phyloP scores from a whole-genome alignment of 495 filamentous ascomycete genomes.

The Apiosordaria backusii region DNA sequence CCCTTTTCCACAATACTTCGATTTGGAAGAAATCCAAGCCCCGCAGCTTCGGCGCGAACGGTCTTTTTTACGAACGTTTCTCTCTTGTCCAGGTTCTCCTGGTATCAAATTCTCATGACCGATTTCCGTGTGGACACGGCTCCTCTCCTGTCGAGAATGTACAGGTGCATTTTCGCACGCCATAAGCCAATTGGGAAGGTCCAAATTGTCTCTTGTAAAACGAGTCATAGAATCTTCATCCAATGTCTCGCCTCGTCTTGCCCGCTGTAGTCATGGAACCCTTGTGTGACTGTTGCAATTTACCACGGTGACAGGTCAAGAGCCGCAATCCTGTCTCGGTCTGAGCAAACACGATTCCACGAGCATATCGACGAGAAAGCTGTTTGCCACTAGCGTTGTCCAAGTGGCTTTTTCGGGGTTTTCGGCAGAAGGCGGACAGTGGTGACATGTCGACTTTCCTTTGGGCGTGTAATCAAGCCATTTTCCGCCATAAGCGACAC shows the following conservation, averaged over 20 bases:
- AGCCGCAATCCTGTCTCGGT: not conserved
- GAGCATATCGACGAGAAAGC: not conserved
- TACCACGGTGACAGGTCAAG: not conserved
- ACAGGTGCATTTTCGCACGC: not conserved
- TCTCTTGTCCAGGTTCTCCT: not conserved
- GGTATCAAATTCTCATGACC: not conserved
- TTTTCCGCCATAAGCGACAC: conserved; percentile 2
- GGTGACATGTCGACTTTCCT: not conserved
- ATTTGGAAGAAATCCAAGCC: not conserved
- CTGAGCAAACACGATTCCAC: not conserved
- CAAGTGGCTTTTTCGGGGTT: not conserved
- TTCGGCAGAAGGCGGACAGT: not conserved
- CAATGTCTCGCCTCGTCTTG: conserved; percentile 4
- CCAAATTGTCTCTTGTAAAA: not conserved
- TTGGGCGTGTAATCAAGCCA: not conserved
- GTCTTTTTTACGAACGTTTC: not conserved
- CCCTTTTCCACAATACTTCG: not conserved
- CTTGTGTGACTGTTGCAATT: not conserved
- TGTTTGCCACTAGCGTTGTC: not conserved
- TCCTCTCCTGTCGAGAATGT: not conserved
- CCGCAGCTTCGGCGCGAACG: not conserved
- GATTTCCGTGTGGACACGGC: not conserved
- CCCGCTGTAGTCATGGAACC: not conserved
- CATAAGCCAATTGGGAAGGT: not conserved
- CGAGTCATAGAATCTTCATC: conserved; percentile 2